Evolutionary conservation across 2,329 filamentous ascomycete genomes (phyloP), one percentile per base, ranked within the genome.

Genomic region (Fusarium bulbicola): DNA sequence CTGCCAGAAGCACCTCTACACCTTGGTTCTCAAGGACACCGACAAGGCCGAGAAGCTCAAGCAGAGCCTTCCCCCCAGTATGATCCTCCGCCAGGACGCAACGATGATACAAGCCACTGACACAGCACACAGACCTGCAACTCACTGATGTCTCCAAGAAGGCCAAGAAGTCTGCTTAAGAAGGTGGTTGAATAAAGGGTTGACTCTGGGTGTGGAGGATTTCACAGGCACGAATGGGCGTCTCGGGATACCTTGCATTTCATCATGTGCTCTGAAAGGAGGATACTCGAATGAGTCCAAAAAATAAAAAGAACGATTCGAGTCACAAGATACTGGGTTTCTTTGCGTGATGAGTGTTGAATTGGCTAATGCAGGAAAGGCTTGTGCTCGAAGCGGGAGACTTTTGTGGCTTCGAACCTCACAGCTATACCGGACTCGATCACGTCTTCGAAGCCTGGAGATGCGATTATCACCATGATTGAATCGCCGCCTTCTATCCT

Each of bases 41-140:
- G 96, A 98, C 85, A 98, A 98, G 94, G 97, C 95, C 86, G 96
- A 98, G 90, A 99, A 99, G 93, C 92, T 99, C 80, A 98, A 98
- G 95, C 95, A 98, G 91, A 95, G 92, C 85, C 90, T 99, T 77
- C 97, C 96, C 82, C 97, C 96, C 81, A 93, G 96, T 99, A 95
- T 82, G 94, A 88, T 70, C 52, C 37, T 42, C 59, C 66, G 58
- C 58, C 52, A 43, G 60, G 34, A 42, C 47, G 16, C 42, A 37
- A 37, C 43, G 45, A 65, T 53, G 57, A 30, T 28, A 37, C 24
- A 20, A 39, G 32, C n/a, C 39, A 47, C 63, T 68, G 26, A 69
- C 70, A 74, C 63, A 74, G 11, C 42, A n/a, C 49, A 42, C 75
- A 88, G 86, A 84, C 81, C 83, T 88, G 79, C 81, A 83, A 76